Evolutionary conservation across 2,329 filamentous ascomycete species (phyloP).

Genomic region (Ceratocystis eucalypticola): DNA sequence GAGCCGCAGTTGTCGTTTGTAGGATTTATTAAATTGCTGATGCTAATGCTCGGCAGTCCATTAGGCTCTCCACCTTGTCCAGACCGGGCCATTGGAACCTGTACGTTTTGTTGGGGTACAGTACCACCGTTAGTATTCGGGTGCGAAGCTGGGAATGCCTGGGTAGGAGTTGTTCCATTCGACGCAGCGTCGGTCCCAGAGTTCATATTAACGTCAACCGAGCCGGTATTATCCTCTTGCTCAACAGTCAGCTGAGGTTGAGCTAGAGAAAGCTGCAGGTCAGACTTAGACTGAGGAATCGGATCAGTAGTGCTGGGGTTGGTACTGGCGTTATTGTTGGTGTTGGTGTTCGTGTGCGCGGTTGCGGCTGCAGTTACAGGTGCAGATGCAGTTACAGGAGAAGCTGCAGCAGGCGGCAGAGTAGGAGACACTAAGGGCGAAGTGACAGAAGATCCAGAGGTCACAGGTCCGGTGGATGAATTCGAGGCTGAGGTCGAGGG

Average conservation of each 20-base stretch:
- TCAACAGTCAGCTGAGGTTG: not conserved
- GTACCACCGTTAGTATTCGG: conserved; percentile 4
- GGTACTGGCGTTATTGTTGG: not conserved
- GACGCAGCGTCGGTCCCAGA: not conserved
- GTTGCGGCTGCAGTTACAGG: not conserved
- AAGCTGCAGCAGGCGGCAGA: conserved; percentile 13
- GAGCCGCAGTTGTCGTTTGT: conserved; percentile 19
- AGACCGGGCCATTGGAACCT: conserved; percentile 5
- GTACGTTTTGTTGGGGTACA: conserved; percentile 2
- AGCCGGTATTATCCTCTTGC: not conserved
- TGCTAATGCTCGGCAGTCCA: conserved; percentile 26
- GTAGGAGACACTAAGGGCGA: conserved; percentile 14
- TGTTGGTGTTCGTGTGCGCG: not conserved
- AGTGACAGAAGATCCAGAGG: not conserved
- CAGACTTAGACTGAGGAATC: not conserved
- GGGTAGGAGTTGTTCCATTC: conserved; percentile 11
- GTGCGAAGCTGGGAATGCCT: not conserved
- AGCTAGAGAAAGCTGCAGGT: not conserved
- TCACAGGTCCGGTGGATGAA: not conserved
- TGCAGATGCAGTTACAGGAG: conserved; percentile 14
- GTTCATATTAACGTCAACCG: conserved; percentile 8
- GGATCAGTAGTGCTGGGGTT: not conserved
- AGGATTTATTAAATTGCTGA: conserved; percentile 22
- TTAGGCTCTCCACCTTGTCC: conserved; percentile 18
- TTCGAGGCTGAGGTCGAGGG: conserved; percentile 1